Evolutionary conservation across 164 flowering plant species (phyloP).

Genomic region (grape (Vitis vinifera)): ASM3070453v1 NC_081808.1:4441501-4442000

Average conservation of each 20-base stretch:
- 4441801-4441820: conserved; percentile 57
- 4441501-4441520: conserved; percentile 88
- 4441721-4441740: conserved; percentile 42
- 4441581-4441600: conserved; percentile 50
- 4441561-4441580: conserved; percentile 51
- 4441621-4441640: conserved; percentile 45
- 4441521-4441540: conserved; percentile 97
- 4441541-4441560: conserved; percentile 67
- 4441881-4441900: too few relatives aligned
- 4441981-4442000: not conserved
- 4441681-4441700: conserved; percentile 61
- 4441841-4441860: conserved; percentile 22
- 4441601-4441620: conserved; percentile 48
- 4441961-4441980: not conserved
- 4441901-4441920: not conserved
- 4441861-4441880: not conserved
- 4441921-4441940: not conserved
- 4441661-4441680: conserved; percentile 38
- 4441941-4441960: not conserved
- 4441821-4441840: conserved; percentile 56
- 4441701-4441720: conserved; percentile 40
- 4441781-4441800: conserved; percentile 51
- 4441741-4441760: conserved; percentile 46
- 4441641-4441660: conserved; percentile 41
- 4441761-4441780: conserved; percentile 45